These are phyloP conservation scores for Trapa incisa DNA, from an alignment of 345 rosid species.

Conservation along the genomic window DNA sequence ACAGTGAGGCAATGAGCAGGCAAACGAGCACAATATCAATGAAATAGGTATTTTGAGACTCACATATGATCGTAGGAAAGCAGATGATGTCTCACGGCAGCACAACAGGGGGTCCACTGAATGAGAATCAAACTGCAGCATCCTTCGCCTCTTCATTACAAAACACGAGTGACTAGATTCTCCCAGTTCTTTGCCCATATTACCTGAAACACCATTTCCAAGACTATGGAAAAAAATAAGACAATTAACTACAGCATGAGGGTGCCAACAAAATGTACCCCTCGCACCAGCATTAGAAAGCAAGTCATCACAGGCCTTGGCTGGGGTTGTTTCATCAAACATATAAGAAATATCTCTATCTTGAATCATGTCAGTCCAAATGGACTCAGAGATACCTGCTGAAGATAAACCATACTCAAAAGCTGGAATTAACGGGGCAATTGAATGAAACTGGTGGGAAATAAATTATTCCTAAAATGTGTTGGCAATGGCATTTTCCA, in stretches of 20 bases:
- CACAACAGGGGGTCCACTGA: conserved; percentile 33
- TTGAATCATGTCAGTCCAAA: conserved; percentile 44
- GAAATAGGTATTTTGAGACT: conserved; percentile 15
- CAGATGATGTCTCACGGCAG: conserved; percentile 49
- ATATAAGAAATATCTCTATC: conserved; percentile 73
- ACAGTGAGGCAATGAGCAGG: background rate
- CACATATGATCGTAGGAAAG: conserved; percentile 61
- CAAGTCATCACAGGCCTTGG: conserved; percentile 73
- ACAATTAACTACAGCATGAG: background rate
- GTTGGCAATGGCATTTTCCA: background rate
- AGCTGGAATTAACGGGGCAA: background rate
- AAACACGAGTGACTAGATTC: conserved; percentile 35
- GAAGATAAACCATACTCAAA: conserved; percentile 5
- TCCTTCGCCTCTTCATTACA: conserved; percentile 75
- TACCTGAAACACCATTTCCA: conserved; percentile 26
- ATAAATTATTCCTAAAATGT: background rate
- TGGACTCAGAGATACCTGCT: conserved; percentile 19
- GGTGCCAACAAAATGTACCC: conserved; percentile 17
- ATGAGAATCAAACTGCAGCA: conserved; percentile 68
- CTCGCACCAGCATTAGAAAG: conserved; percentile 33
- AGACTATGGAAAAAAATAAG: conserved; percentile 8
- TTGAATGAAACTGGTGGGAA: background rate
- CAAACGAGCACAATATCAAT: background rate
- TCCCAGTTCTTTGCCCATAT: conserved; percentile 34
- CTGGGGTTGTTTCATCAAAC: conserved; percentile 74